Evolutionary conservation across 768 basidiomycete genomes (phyloP).

Genomic region (Psilocybe subaeruginosa): DNA sequence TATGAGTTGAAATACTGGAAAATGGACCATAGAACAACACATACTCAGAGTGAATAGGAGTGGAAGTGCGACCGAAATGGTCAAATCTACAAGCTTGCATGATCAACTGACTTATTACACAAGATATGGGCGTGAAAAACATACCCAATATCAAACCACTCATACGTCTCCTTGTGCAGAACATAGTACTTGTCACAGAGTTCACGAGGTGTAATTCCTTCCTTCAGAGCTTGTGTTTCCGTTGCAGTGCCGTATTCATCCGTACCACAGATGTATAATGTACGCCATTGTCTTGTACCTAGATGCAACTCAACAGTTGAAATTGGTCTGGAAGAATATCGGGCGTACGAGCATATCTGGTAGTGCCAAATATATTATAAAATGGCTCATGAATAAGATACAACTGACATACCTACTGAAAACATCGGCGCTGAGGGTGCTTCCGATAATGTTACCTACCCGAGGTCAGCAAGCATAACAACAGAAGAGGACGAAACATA

Average conservation of each 20-base stretch:
- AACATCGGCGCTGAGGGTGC: slow-evolving; percentile 95
- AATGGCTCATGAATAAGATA: background rate
- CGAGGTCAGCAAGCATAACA: background rate
- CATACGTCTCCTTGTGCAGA: slow-evolving; percentile 90
- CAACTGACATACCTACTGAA: slow-evolving; percentile 78
- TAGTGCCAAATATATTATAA: slow-evolving; percentile 3
- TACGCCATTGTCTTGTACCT: slow-evolving; percentile 84
- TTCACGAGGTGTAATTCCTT: slow-evolving; percentile 75
- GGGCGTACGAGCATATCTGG: slow-evolving; percentile 64
- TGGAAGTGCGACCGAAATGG: slow-evolving; percentile 94
- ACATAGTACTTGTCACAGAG: slow-evolving; percentile 91
- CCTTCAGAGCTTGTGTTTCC: slow-evolving; percentile 94
- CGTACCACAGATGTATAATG: slow-evolving; percentile 95
- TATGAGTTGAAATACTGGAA: slow-evolving; percentile 63
- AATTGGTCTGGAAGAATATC: background rate
- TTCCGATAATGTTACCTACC: slow-evolving; percentile 89
- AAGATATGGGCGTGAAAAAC: slow-evolving; percentile 17
- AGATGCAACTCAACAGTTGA: background rate
- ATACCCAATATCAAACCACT: slow-evolving; percentile 97
- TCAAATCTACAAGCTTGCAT: slow-evolving; percentile 68
- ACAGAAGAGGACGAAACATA: slow-evolving; percentile 29
- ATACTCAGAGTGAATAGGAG: slow-evolving; percentile 86
- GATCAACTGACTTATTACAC: slow-evolving; percentile 4
- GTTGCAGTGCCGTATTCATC: slow-evolving; percentile 99
- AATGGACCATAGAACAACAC: slow-evolving; percentile 36